These are phyloP conservation scores for Bassia scoparia DNA, from an alignment of 148 eudicot species.

Conservation along the genomic window DNA sequence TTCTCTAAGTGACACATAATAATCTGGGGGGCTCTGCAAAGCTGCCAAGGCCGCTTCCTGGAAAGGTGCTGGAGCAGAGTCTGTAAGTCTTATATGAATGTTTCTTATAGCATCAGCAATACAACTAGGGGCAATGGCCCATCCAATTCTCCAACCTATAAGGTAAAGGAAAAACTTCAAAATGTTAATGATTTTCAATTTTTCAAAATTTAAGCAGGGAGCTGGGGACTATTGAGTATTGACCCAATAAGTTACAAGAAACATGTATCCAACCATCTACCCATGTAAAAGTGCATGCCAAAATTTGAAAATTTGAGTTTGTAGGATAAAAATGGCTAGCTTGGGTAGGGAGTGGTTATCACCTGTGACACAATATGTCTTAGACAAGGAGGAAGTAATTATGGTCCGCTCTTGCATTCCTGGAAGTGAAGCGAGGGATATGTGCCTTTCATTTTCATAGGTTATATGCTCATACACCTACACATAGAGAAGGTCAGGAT, in stretches of 20 bases:
- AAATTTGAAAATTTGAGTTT: no score
- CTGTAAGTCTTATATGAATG: conserved; percentile 72
- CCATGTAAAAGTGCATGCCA: no score
- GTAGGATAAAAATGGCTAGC: not conserved
- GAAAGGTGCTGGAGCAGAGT: conserved; percentile 98
- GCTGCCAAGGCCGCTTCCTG: conserved; percentile 95
- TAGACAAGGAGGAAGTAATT: conserved; percentile 87
- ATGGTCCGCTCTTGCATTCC: conserved; percentile 82
- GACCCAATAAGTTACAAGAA: no score
- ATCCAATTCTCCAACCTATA: conserved; percentile 93
- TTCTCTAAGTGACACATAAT: conserved; percentile 46
- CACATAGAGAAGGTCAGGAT: conserved; percentile 7
- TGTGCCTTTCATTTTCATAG: conserved; percentile 56
- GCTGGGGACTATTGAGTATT: no score
- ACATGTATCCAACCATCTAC: no score
- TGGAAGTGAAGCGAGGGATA: conserved; percentile 72
- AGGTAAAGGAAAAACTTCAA: not conserved
- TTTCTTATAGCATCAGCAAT: conserved; percentile 81
- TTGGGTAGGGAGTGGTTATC: not conserved
- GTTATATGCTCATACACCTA: conserved; percentile 95
- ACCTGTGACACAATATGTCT: conserved; percentile 88
- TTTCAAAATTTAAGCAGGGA: no score
- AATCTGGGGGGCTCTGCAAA: conserved; percentile 56
- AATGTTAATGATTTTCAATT: not conserved
- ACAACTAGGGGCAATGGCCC: conserved; percentile 83